Evolutionary conservation across 495 filamentous ascomycete genomes (phyloP), one percentile per base, ranked within the genome.

Genomic region (Sphaerosporella brunnea): DNA sequence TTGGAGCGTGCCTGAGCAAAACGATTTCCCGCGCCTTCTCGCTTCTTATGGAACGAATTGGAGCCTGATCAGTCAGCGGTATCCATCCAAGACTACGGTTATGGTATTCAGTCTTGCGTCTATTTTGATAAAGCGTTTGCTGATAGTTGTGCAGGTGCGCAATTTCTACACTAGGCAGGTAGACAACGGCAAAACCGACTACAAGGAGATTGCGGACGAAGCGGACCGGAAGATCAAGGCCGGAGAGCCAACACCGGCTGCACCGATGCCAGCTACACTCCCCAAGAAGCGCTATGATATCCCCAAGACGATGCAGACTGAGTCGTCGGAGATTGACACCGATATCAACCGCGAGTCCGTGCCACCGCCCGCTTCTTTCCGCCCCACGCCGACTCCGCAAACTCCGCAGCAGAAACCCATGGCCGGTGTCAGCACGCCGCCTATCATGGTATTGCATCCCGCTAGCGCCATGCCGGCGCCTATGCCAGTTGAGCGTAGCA

Each of bases 1-100:
- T 63, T 97, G 90, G 90, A 95, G 88, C 52, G 90, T 96, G 21
- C 79, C 82, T 1, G 90, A 97, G 62, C 73, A 80, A 24, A 76
- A 68, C 19, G 84, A 95, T 59, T 96, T 97, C 58, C 77, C 77
- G 0, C 70, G 69, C 21, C 65, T 87, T 43, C 67, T 96, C 36
- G 74, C 68, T 38, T 74, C 88, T 47, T 96, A 83, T 68, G 90
- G 90, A 41, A 85, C 82, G 2, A 82, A 96, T 63, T 97, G 84
- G 70, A 68, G 69, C 46, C 73, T 74, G 4, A 94, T 97, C 60
- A 84, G 90, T 11, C 68, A 70, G 32, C 75, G 80, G 36, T 90
- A 96, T 82, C 80, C 79, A 50, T 81, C 87, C 0, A 96, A 96
- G 64, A 94, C 90, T 4, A 76, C 79, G 8, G 81, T 84, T 11